Percentiles rank a stretch among this genome's conserved stretches.
Evolutionary conservation across 108 stramenopile species (phyloP).

Genomic region (Nannochloropsis gaditana): DNA sequence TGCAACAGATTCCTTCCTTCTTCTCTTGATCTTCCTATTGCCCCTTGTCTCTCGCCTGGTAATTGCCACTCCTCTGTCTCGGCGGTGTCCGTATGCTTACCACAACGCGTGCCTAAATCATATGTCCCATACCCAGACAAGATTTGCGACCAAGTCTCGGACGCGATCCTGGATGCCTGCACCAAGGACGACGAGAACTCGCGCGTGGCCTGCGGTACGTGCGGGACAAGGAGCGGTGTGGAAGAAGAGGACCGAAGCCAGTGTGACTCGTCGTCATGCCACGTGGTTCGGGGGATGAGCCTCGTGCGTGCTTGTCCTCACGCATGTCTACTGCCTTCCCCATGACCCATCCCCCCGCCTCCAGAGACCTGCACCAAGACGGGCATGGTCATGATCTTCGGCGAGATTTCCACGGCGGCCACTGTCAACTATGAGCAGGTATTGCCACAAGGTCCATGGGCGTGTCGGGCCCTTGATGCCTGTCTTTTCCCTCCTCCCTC

Average conservation of each 20-base stretch:
- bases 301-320: not conserved
- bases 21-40: not conserved
- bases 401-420: slow-evolving; percentile 90
- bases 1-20: slow-evolving; percentile 20
- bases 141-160: slow-evolving; percentile 90
- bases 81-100: not conserved
- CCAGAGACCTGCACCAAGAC: slow-evolving; percentile 90
- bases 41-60: not conserved
- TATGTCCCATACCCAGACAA: slow-evolving; percentile 65
- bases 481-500: not conserved
- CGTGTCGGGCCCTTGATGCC: not conserved
- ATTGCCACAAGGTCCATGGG: not conserved
- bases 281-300: not conserved
- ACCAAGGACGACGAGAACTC: slow-evolving; percentile 78
- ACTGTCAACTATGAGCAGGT: slow-evolving; percentile 92
- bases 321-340: not conserved
- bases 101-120: not conserved
- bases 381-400: slow-evolving; percentile 95
- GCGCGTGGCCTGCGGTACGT: slow-evolving; percentile 73
- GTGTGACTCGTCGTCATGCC: too few species aligned
- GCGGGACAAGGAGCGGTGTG: not conserved
- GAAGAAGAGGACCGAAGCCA: not conserved
- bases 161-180: slow-evolving; percentile 93
- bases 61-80: too few species aligned
- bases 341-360: not conserved